These are phyloP conservation scores for Cadophora malorum DNA, from an alignment of 2,329 filamentous ascomycete species.

Conservation along the genomic window DNA sequence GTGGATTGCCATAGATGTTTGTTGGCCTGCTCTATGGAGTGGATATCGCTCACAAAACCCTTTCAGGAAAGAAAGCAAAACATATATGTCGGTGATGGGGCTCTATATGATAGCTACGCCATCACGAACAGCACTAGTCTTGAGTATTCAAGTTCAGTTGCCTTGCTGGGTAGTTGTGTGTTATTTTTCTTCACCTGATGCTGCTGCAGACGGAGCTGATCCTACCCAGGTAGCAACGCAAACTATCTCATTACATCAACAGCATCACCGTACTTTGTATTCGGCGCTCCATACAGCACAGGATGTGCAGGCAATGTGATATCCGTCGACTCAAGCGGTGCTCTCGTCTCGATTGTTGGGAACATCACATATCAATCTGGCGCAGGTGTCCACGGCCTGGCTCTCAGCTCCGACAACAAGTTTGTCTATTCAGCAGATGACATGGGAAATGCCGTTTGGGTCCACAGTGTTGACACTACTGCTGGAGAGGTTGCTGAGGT, in stretches of 20 bases:
- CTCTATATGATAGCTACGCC: conserved; percentile 35
- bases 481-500: conserved; percentile 35
- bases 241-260: conserved; percentile 32
- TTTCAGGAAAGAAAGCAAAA: conserved; percentile 27
- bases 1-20: conserved; percentile 36
- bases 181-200: too few relatives aligned
- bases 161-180: conserved; percentile 27
- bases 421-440: conserved; percentile 46
- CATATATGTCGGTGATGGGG: conserved; percentile 33
- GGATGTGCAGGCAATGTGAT: conserved; percentile 37
- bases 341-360: conserved; percentile 27
- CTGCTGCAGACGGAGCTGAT: background rate
- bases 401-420: conserved; percentile 35
- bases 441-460: conserved; percentile 45
- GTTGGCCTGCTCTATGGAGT: background rate
- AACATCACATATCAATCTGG: conserved; percentile 33
- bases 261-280: conserved; percentile 36
- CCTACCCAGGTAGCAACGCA: conserved; percentile 25
- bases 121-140: conserved; percentile 31
- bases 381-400: conserved; percentile 42
- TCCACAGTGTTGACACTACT: conserved; percentile 38
- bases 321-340: conserved; percentile 36
- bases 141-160: conserved; percentile 32
- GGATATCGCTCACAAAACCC: background rate
- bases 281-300: conserved; percentile 36